These are phyloP conservation scores for Glycyrrhiza uralensis DNA, from an alignment of 306 rosid species.

Conservation along the genomic window DNA sequence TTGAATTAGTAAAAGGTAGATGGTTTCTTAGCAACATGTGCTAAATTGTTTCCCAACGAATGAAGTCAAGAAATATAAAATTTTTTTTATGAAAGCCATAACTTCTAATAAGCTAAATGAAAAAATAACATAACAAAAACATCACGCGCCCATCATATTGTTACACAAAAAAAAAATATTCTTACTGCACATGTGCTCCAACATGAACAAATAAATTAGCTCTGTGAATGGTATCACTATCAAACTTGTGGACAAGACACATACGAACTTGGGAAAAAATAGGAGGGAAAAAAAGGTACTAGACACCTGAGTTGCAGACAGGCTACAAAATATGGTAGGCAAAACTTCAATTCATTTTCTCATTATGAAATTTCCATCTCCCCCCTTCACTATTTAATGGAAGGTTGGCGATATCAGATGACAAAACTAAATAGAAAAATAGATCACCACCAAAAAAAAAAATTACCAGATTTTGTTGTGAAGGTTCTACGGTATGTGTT, in stretches of 20 bases:
- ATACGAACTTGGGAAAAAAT: background rate
- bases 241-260: background rate
- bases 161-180: background rate
- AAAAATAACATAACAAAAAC: too few relatives aligned
- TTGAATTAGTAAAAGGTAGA: background rate
- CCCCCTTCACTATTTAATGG: background rate
- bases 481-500: constrained; percentile 37
- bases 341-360: background rate
- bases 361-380: background rate
- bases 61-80: background rate
- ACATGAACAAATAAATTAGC: background rate
- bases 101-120: background rate
- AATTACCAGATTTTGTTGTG: constrained; percentile 30
- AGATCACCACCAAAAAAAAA: background rate
- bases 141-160: too few relatives aligned
- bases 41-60: background rate
- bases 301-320: background rate
- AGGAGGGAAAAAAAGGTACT: background rate
- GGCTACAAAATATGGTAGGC: background rate
- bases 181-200: background rate
- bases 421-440: background rate
- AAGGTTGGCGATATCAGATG: background rate
- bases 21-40: background rate
- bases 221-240: background rate
- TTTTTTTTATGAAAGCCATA: background rate